A percentile compares a stretch with the other conserved stretches of the same genome.
Conservation (phyloP, 2,329 filamentous ascomycete species). For the Lasiodiplodia theobromae region DNA sequence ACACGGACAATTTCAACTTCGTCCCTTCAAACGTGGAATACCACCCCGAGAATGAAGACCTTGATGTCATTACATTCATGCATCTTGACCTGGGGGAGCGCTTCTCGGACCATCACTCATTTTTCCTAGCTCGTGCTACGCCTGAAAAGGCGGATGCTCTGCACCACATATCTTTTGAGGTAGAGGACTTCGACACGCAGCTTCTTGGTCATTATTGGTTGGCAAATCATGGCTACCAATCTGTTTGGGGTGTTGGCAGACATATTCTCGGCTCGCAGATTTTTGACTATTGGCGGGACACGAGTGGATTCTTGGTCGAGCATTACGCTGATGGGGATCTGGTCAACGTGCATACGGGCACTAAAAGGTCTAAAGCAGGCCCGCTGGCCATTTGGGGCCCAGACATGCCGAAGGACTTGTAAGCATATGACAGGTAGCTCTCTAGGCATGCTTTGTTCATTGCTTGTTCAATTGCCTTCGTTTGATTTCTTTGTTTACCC, state of each 20-base stretch:
- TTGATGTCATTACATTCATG: conserved; percentile 57
- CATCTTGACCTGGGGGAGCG: conserved; percentile 61
- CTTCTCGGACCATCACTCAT: conserved; percentile 62
- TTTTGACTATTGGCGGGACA: conserved; percentile 77
- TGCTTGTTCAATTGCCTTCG: too few relatives aligned
- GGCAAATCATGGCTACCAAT: conserved; percentile 65
- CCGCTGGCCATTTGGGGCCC: conserved; percentile 53
- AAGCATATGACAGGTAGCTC: not conserved
- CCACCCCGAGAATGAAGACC: conserved; percentile 30
- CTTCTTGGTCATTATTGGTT: conserved; percentile 74
- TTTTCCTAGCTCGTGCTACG: conserved; percentile 56
- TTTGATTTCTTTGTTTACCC: too few relatives aligned
- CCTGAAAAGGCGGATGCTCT: conserved; percentile 54
- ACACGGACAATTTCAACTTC: conserved; percentile 56
- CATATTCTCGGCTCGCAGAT: conserved; percentile 75
- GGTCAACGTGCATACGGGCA: conserved; percentile 64
- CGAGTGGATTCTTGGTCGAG: conserved; percentile 68
- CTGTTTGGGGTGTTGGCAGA: conserved; percentile 74
- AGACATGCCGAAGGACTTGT: conserved; percentile 41
- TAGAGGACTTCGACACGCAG: conserved; percentile 75
- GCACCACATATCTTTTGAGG: conserved; percentile 74
- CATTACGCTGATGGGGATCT: conserved; percentile 77
- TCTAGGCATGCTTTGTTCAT: too few relatives aligned
- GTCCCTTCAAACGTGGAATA: conserved; percentile 56
- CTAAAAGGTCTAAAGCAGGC: conserved; percentile 49